Evolutionary conservation across 2,329 filamentous ascomycete genomes (phyloP).

Genomic region (Arthrobotrys sinensis): DNA sequence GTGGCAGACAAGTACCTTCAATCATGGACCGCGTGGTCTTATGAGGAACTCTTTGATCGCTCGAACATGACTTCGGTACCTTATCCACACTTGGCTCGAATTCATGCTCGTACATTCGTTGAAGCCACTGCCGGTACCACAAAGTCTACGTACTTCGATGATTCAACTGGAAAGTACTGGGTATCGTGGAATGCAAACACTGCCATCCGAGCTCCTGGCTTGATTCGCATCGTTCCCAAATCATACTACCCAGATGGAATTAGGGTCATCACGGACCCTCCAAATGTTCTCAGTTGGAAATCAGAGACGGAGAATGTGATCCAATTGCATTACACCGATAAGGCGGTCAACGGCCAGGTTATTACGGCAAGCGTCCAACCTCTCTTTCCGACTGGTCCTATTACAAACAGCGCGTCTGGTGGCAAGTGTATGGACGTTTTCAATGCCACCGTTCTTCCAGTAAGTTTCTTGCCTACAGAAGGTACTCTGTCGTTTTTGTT

Average conservation of each 20-base stretch:
- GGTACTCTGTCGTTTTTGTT: neutral
- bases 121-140: slow-evolving; percentile 56
- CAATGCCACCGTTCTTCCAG: slow-evolving; percentile 42
- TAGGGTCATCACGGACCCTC: slow-evolving; percentile 51
- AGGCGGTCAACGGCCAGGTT: slow-evolving; percentile 36
- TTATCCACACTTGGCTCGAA: slow-evolving; percentile 27
- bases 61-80: slow-evolving; percentile 23
- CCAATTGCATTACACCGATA: slow-evolving; percentile 49
- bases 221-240: slow-evolving; percentile 56
- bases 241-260: slow-evolving; percentile 56
- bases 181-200: slow-evolving; percentile 58
- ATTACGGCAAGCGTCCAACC: slow-evolving; percentile 45
- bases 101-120: slow-evolving; percentile 54
- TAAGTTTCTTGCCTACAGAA: slow-evolving; percentile 18
- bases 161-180: slow-evolving; percentile 58
- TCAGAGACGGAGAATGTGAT: slow-evolving; percentile 56
- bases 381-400: slow-evolving; percentile 45
- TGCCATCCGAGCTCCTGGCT: slow-evolving; percentile 35
- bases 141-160: slow-evolving; percentile 52
- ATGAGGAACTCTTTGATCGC: slow-evolving; percentile 53
- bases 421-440: slow-evolving; percentile 55
- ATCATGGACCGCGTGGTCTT: slow-evolving; percentile 58
- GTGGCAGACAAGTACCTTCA: slow-evolving; percentile 55
- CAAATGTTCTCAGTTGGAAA: slow-evolving; percentile 41
- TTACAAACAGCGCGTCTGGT: slow-evolving; percentile 46